phyloP scores from a whole-genome alignment of 352 stramenopile species.

The Phytophthora cryptogea region DNA sequence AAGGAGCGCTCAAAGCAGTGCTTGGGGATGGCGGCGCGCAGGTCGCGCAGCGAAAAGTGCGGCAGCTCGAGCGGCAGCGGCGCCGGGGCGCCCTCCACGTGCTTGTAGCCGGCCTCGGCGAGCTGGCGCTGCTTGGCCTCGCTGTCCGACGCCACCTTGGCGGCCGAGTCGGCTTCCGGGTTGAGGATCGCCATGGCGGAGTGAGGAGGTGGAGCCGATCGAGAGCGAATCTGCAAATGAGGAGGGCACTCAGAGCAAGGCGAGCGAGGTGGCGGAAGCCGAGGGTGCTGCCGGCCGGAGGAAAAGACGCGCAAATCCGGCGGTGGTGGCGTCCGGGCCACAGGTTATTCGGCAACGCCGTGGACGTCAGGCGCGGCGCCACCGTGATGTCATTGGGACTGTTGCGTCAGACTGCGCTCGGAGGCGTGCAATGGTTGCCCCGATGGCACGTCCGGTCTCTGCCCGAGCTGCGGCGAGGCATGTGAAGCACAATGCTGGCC shows the following conservation, averaged over 20 bases:
- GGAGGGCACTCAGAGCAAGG: background rate
- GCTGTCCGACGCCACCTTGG: slow-evolving; percentile 27
- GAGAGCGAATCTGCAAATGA: slow-evolving; percentile 42
- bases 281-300: slow-evolving; percentile 5
- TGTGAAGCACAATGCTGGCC: background rate
- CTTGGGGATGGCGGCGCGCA: slow-evolving; percentile 91
- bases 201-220: slow-evolving; percentile 2
- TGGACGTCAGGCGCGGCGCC: slow-evolving; percentile 38
- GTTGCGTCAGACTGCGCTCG: slow-evolving; percentile 25
- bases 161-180: slow-evolving; percentile 49
- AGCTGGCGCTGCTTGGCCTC: slow-evolving; percentile 57
- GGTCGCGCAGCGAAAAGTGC: slow-evolving; percentile 88
- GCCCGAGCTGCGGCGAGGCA: slow-evolving; percentile 5
- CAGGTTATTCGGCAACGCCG: slow-evolving; percentile 7
- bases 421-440: slow-evolving; percentile 14
- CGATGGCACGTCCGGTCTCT: slow-evolving; percentile 17
- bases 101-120: slow-evolving; percentile 66
- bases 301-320: slow-evolving; percentile 21
- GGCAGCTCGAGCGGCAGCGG: slow-evolving; percentile 83
- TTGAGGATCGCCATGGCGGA: slow-evolving; percentile 71
- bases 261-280: slow-evolving; percentile 8
- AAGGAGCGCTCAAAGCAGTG: slow-evolving; percentile 98
- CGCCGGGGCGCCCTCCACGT: slow-evolving; percentile 73
- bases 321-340: slow-evolving; percentile 32
- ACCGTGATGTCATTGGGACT: slow-evolving; percentile 55